Evolutionary conservation across 2,329 filamentous ascomycete genomes (phyloP).

Genomic region (Apiospora marii): DNA sequence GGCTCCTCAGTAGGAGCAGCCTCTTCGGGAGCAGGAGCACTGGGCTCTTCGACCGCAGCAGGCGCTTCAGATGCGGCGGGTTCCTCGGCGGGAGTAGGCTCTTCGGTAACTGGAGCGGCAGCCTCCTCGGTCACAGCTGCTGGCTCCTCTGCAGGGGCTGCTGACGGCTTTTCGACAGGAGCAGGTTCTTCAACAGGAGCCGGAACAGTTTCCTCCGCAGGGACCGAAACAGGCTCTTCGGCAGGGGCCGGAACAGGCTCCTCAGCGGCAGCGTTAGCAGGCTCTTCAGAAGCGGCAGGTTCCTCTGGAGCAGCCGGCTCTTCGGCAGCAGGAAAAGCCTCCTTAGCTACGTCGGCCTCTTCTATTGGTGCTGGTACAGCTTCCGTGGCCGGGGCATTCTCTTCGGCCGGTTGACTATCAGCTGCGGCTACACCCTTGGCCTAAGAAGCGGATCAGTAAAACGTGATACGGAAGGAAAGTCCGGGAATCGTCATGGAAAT

Average conservation of each 20-base stretch:
- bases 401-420: constrained; percentile 25
- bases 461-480: constrained; percentile 12
- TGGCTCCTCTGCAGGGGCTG: neutral
- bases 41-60: constrained; percentile 23
- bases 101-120: neutral
- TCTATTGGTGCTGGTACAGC: neutral
- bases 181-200: neutral
- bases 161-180: neutral
- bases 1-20: neutral
- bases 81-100: neutral
- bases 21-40: neutral
- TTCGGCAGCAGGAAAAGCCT: constrained; percentile 20
- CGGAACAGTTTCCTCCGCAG: neutral
- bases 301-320: neutral
- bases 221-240: neutral
- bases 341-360: constrained; percentile 23
- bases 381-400: neutral
- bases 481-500: neutral
- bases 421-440: constrained; percentile 25
- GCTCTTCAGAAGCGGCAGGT: neutral
- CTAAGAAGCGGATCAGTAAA: constrained; percentile 11
- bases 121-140: constrained; percentile 11
- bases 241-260: neutral
- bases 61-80: constrained; percentile 7
- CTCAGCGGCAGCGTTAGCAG: constrained; percentile 20